Evolutionary conservation across 1,139 yeast species (phyloP).

Genomic region (Geotrichum cucujoidarum): DNA sequence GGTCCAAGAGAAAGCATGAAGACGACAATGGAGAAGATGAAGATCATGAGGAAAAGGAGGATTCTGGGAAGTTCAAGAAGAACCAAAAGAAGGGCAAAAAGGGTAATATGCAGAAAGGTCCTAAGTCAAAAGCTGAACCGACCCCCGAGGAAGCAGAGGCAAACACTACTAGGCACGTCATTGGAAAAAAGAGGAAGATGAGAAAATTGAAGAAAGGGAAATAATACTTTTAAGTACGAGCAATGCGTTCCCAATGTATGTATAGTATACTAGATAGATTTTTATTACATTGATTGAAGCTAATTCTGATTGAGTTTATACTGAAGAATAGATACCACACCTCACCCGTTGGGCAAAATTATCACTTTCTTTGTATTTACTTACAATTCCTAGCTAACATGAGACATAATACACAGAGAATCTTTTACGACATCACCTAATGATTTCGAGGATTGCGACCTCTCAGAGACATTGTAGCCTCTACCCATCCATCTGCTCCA

Average conservation of each 20-base stretch:
- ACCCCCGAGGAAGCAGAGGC: slow-evolving; percentile 18
- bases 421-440: slow-evolving; percentile 15
- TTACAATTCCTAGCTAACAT: background rate
- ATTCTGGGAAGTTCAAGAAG: slow-evolving; percentile 17
- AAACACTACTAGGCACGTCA: slow-evolving; percentile 22
- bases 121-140: slow-evolving; percentile 41
- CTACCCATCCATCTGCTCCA: slow-evolving; percentile 90
- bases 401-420: background rate
- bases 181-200: slow-evolving; percentile 31
- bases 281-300: too few relatives aligned
- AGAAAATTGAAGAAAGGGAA: slow-evolving; percentile 26
- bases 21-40: slow-evolving; percentile 37
- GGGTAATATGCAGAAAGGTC: slow-evolving; percentile 32
- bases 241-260: background rate
- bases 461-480: slow-evolving; percentile 37
- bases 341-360: too few relatives aligned
- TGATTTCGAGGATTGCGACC: slow-evolving; percentile 39
- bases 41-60: slow-evolving; percentile 22
- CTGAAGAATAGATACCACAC: too few relatives aligned
- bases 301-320: too few relatives aligned
- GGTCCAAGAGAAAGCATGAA: slow-evolving; percentile 34
- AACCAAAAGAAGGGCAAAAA: slow-evolving; percentile 27
- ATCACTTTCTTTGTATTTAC: too few relatives aligned
- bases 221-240: slow-evolving; percentile 12
- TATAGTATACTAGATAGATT: background rate